phyloP scores from a whole-genome alignment of 1,284 basidiomycete species.

The Rhodotorula glutinis region DNA sequence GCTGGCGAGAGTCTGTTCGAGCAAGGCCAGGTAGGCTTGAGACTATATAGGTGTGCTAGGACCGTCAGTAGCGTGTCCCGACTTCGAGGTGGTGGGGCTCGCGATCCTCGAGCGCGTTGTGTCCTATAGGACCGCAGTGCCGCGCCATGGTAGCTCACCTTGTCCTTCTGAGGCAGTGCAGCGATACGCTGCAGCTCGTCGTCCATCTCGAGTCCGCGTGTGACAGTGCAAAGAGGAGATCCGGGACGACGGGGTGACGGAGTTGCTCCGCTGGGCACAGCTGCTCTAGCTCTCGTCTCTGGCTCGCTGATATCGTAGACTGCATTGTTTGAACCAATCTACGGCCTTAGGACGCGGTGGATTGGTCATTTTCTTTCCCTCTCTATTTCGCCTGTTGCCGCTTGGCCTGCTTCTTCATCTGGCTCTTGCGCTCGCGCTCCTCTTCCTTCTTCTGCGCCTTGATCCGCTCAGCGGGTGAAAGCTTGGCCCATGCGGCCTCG shows the following conservation, averaged over 20 bases:
- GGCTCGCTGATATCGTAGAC: neutral
- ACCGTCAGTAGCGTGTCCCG: neutral
- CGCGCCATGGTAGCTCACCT: slow-evolving; percentile 13
- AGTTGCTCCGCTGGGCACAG: neutral
- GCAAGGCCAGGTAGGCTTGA: slow-evolving; percentile 58
- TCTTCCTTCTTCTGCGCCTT: slow-evolving; percentile 18
- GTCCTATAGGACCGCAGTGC: neutral
- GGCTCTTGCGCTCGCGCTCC: slow-evolving; percentile 16
- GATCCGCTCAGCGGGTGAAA: slow-evolving; percentile 16
- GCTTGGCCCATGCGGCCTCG: slow-evolving; percentile 4
- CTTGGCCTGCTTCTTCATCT: slow-evolving; percentile 11
- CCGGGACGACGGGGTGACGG: too few relatives aligned
- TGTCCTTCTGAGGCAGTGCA: slow-evolving; percentile 31
- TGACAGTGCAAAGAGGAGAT: neutral
- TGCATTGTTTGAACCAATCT: neutral
- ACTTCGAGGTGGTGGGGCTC: neutral
- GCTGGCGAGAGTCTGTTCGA: slow-evolving; percentile 43
- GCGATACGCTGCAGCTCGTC: slow-evolving; percentile 20
- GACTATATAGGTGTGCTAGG: slow-evolving; percentile 12
- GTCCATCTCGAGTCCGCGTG: slow-evolving; percentile 19
- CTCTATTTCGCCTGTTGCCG: neutral
- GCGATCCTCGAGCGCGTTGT: neutral
- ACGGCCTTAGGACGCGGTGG: neutral
- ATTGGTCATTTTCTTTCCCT: neutral
- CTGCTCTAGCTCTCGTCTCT: too few relatives aligned